Evolutionary conservation across 129 eudicot genomes (phyloP).

Genomic region (Flaveria sonorensis): DNA sequence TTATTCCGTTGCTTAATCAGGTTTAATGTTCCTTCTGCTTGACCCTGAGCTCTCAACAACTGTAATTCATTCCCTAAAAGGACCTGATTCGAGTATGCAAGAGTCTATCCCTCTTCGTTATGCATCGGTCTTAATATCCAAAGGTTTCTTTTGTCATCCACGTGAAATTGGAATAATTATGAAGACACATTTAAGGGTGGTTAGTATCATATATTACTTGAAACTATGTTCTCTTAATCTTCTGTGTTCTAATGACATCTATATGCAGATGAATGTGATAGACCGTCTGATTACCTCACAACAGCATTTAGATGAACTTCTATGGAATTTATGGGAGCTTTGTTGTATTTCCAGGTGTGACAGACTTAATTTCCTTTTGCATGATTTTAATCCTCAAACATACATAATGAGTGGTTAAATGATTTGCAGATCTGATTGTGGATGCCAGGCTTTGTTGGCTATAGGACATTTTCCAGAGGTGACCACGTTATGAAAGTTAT

Average conservation of each 20-base stretch:
- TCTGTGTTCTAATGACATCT: conserved; percentile 22
- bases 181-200: conserved; percentile 88
- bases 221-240: background rate
- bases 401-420: conserved; percentile 20
- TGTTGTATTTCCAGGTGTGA: conserved; percentile 83
- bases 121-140: conserved; percentile 75
- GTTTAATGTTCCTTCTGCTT: conserved; percentile 71
- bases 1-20: conserved; percentile 43
- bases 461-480: conserved; percentile 90
- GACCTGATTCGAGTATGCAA: conserved; percentile 51
- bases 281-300: conserved; percentile 63
- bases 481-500: conserved; percentile 15
- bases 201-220: conserved; percentile 40
- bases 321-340: conserved; percentile 89
- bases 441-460: conserved; percentile 93
- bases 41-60: conserved; percentile 81
- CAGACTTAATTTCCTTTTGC: conserved; percentile 17
- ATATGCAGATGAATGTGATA: conserved; percentile 64
- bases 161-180: conserved; percentile 66
- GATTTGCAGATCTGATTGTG: conserved; percentile 76
- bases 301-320: conserved; percentile 65
- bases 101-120: conserved; percentile 83
- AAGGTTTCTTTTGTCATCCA: conserved; percentile 70
- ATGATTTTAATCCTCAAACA: conserved; percentile 11
- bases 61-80: conserved; percentile 66